phyloP scores from a whole-genome alignment of 208 protist species.

The Leptomonas pyrrhocoris region DNA sequence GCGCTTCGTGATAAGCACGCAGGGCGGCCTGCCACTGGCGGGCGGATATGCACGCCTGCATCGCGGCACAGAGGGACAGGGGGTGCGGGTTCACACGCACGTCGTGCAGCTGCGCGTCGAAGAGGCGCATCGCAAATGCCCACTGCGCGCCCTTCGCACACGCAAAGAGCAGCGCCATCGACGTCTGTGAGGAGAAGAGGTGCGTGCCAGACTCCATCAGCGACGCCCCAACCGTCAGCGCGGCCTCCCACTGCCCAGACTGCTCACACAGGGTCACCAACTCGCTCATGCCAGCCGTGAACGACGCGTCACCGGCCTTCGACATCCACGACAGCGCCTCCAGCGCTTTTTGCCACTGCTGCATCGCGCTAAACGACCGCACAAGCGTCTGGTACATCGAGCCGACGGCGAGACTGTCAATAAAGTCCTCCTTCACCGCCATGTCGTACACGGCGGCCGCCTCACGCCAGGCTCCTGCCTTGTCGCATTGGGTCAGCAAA shows the following conservation, averaged over 20 bases:
- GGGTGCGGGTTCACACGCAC: constrained; percentile 62
- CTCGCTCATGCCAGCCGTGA: constrained; percentile 66
- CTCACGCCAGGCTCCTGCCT: constrained; percentile 66
- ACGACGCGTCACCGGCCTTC: constrained; percentile 76
- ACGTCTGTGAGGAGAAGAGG: constrained; percentile 54
- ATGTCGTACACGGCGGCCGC: constrained; percentile 78
- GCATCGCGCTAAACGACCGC: constrained; percentile 65
- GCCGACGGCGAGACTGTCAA: constrained; percentile 55
- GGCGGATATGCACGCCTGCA: constrained; percentile 70
- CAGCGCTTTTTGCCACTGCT: constrained; percentile 86
- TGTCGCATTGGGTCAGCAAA: constrained; percentile 71
- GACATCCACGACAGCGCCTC: constrained; percentile 86
- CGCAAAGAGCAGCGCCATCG: constrained; percentile 69
- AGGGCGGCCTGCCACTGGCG: constrained; percentile 59
- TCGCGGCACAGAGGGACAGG: constrained; percentile 65
- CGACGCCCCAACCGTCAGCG: constrained; percentile 52
- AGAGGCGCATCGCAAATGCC: constrained; percentile 50
- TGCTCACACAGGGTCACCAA: constrained; percentile 82
- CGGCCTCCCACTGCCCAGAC: constrained; percentile 82
- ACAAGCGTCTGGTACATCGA: constrained; percentile 76
- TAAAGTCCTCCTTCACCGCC: constrained; percentile 67
- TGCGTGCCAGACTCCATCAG: constrained; percentile 52
- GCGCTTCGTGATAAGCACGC: constrained; percentile 37
- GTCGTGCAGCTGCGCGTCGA: constrained; percentile 56
- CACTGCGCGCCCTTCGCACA: constrained; percentile 71